These are phyloP conservation scores for Aspergillus leporis DNA, from an alignment of 495 filamentous ascomycete species.

Conservation along the genomic window DNA sequence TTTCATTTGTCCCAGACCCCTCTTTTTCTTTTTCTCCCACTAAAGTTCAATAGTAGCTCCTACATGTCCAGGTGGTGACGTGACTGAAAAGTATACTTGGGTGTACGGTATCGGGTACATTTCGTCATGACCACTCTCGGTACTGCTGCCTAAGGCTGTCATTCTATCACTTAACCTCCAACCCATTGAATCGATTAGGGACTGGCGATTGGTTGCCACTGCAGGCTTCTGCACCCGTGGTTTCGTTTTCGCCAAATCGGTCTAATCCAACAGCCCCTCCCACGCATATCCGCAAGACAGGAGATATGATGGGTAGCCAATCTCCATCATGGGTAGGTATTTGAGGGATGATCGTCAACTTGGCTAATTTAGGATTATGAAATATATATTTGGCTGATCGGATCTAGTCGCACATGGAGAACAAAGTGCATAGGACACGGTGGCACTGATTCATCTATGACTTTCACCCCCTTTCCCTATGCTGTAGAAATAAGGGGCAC, in stretches of 20 bases:
- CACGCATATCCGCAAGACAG: neutral
- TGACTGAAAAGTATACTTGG: neutral
- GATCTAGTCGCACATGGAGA: no score
- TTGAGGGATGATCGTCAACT: neutral
- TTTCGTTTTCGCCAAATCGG: neutral
- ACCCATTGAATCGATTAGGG: no score
- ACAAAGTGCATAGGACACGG: no score
- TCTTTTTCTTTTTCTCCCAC: neutral
- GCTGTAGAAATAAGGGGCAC: no score
- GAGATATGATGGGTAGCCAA: neutral
- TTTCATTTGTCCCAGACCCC: neutral
- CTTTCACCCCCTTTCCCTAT: no score
- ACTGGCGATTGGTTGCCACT: no score
- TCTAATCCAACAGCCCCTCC: neutral
- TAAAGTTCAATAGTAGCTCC: conserved; percentile 1
- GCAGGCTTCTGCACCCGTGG: no score
- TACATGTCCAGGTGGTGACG: neutral
- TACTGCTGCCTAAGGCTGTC: neutral
- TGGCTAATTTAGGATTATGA: neutral
- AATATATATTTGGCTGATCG: neutral
- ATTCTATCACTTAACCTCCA: neutral
- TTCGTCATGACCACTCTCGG: neutral
- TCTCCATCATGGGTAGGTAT: neutral
- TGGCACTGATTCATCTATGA: no score
- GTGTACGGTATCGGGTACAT: conserved; percentile 2